Base-by-base conservation (phyloP, 495 filamentous ascomycete genomes). In the Hypoxylon subgilvum region DNA sequence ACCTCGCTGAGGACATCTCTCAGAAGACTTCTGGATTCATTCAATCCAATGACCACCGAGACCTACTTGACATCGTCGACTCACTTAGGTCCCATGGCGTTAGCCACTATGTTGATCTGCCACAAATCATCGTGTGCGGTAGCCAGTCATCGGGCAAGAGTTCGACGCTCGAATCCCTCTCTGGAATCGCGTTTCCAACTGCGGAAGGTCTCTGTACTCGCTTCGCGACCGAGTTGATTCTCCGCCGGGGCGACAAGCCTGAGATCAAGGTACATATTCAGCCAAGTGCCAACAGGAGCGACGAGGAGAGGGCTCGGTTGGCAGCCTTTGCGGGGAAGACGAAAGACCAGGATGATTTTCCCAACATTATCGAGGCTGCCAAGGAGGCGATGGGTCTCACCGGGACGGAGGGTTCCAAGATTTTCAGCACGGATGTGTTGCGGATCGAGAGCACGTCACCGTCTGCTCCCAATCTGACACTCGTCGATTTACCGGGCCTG, bases 91-190 rank as follows among this genome's bases (percentile, higher is more conserved):
- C 70, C 3, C 61, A 75, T 46, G 84, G 86, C n/a, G 76, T 87
- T 49, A 82, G 76, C 56, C 73, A 79, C 38, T 80, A 82, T 59
- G 66, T 87, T 9, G 73, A 75, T 17, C 73, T 86, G 10, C 85
- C 86, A 9, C 82, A 89, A 62, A 70, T 88, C n/a, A 79, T 87
- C 19, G 85, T 88, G 1, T 86, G 82, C 55, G 84, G 86, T 4
- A 79, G 86, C 68, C 82, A 87, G 50, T 86, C 79, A 1, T 74
- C 74, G 12, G 85, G 84, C 4, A 87, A 86, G 56, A 86, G 83
- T 67, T 88, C 86, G 0, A 82, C 88, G 2, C 75, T 88, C 0
- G 86, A 88, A 57, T 84, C 84, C 3, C 80, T 89, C 16, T 86
- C 85, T 3, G 82, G 82, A 23, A 77, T 88, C 13, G 69, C 78